Base-by-base conservation (phyloP, 345 rosid species). In the Nasturtium officinale region DNA sequence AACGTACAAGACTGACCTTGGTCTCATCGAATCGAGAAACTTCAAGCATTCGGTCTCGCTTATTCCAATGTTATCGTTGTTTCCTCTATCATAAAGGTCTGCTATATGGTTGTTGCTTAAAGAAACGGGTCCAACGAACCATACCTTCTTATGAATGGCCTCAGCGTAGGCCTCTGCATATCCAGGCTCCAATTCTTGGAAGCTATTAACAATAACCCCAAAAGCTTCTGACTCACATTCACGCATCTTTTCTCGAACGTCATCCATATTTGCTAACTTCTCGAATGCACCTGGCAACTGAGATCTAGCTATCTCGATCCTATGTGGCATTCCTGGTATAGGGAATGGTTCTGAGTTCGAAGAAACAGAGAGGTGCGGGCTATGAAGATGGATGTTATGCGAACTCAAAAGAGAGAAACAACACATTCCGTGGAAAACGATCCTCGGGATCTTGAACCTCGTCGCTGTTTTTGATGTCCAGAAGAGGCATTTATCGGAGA, bases 71-170 rank as follows among this genome's bases (percentile, higher is more conserved):
- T 89, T 73, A 15, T 85, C 58, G 30, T 81, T 85, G 55, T 85
- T 87, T 47, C 98, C 98, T 76, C 98, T 83, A n/a, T 87, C 83
- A 42, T 82, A 78, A 75, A 73, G 76, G 74, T 90, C 96, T 1
- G 55, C 46, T 7, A 42, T 53, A 9, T 61, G 42, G 13, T 60
- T 74, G 72, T 88, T 90, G 55, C 82, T 83, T 56, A 85, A 59
- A 28, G 91, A 88, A 78, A 92, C 92, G 3, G 98, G 96, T 69
- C 98, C 96, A 18, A 92, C 21, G 81, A 90, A 85, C 98, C 96
- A 89, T 3, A 87, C 88, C 55, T 75, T 84, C 58, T 85, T 84
- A 18, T 69, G 61, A 20, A 84, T 80, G 2, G 86, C 86, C 42
- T 80, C 62, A 37, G 74, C 52, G 70, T 89, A 89, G 3, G 57